These are phyloP conservation scores for Paraglomus occultum DNA, from an alignment of 192 early-diverging fungal genomes.

Conservation along the genomic window DNA sequence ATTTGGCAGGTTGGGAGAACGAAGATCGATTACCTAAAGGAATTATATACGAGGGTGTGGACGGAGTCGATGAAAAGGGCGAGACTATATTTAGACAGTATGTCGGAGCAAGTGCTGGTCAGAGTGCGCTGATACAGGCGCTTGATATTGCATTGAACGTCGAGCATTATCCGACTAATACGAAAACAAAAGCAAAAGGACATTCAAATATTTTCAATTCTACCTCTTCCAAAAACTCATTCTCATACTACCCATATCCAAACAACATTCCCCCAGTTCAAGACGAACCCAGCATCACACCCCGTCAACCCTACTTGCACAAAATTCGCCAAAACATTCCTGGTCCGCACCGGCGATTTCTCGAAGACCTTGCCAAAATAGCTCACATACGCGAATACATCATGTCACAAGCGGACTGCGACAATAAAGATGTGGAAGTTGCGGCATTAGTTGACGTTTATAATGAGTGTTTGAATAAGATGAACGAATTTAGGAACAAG, in stretches of 20 bases:
- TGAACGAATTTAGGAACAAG: slow-evolving; percentile 85
- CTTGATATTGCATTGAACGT: slow-evolving; percentile 88
- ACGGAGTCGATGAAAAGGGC: slow-evolving; percentile 49
- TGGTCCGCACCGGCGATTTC: slow-evolving; percentile 79
- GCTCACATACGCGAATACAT: slow-evolving; percentile 72
- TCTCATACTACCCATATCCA: slow-evolving; percentile 10
- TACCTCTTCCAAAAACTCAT: slow-evolving; percentile 28
- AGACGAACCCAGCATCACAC: slow-evolving; percentile 28
- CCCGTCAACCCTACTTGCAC: slow-evolving; percentile 73
- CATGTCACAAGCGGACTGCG: slow-evolving; percentile 24
- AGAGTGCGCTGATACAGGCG: slow-evolving; percentile 89
- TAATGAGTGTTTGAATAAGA: slow-evolving; percentile 76
- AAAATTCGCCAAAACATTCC: slow-evolving; percentile 96
- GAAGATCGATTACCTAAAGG: slow-evolving; percentile 82
- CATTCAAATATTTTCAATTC: slow-evolving; percentile 5
- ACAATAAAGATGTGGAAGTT: slow-evolving; percentile 11
- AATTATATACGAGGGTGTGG: slow-evolving; percentile 91
- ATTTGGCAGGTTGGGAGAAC: slow-evolving; percentile 89
- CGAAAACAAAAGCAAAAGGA: slow-evolving; percentile 25
- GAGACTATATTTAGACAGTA: slow-evolving; percentile 68
- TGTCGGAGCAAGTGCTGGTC: slow-evolving; percentile 93
- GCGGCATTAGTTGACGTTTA: slow-evolving; percentile 61
- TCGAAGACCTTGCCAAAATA: slow-evolving; percentile 68
- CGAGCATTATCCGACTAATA: slow-evolving; percentile 78
- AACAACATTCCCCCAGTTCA: not conserved